phyloP scores from a whole-genome alignment of 2,329 filamentous ascomycete species.

The Lasiodiplodia sp. region DNA sequence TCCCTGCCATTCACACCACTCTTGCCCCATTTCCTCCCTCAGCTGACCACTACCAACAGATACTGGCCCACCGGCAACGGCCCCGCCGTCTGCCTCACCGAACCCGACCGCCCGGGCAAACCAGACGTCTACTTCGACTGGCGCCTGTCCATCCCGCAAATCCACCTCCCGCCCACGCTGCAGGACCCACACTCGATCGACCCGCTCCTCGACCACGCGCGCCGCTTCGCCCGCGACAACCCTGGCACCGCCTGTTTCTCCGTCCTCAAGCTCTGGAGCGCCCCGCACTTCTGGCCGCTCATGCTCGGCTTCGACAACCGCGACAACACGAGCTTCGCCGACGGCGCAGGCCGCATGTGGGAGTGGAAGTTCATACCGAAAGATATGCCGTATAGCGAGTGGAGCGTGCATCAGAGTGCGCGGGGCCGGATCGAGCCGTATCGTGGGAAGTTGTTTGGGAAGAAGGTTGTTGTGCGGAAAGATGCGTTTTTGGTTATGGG shows the following conservation, averaged over 20 bases:
- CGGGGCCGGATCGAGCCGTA: slow-evolving; percentile 42
- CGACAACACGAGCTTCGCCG: slow-evolving; percentile 48
- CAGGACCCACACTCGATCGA: slow-evolving; percentile 46
- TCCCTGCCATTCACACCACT: too few species aligned
- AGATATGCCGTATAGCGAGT: slow-evolving; percentile 55
- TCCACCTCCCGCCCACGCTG: slow-evolving; percentile 38
- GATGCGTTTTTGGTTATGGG: slow-evolving; percentile 59
- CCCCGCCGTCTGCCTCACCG: slow-evolving; percentile 47
- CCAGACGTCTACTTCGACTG: slow-evolving; percentile 57
- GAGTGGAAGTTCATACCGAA: slow-evolving; percentile 59
- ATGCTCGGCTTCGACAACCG: slow-evolving; percentile 53
- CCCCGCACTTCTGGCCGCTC: slow-evolving; percentile 59
- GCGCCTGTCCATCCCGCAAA: slow-evolving; percentile 36
- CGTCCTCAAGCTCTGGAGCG: slow-evolving; percentile 56
- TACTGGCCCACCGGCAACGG: slow-evolving; percentile 40
- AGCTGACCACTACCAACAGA: neutral
- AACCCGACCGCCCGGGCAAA: slow-evolving; percentile 43
- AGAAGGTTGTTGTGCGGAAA: slow-evolving; percentile 46
- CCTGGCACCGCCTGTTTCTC: slow-evolving; percentile 49
- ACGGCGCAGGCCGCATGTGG: slow-evolving; percentile 54
- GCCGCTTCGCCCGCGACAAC: slow-evolving; percentile 39
- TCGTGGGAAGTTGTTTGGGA: slow-evolving; percentile 36
- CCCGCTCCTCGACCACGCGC: slow-evolving; percentile 44
- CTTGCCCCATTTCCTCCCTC: too few species aligned
- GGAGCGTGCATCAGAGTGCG: slow-evolving; percentile 53